Evolutionary conservation across 23 red algal genomes (phyloP).

Genomic region (Agarophyton chilense): DNA sequence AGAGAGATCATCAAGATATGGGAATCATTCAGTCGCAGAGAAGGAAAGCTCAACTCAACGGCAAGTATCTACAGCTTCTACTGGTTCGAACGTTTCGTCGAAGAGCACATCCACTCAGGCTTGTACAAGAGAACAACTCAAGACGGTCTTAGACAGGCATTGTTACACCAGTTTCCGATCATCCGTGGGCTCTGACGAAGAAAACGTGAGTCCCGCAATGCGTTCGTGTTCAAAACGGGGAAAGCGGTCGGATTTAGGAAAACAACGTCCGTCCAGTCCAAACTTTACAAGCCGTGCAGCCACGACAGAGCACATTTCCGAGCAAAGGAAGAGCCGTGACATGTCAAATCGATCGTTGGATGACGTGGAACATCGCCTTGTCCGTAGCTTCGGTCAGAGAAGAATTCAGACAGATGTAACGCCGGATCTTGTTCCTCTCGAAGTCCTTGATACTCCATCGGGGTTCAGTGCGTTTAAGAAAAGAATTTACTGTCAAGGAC

Average conservation of each 20-base stretch:
- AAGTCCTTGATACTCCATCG: conserved; percentile 8
- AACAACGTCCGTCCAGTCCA: not conserved
- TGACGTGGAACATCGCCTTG: conserved; percentile 26
- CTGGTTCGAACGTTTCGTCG: not conserved
- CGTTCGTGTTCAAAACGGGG: not conserved
- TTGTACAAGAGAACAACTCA: not conserved
- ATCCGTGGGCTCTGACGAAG: not conserved
- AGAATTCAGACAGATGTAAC: conserved; percentile 19
- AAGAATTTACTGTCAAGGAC: not conserved
- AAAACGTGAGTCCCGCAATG: not conserved
- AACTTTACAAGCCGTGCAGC: not conserved
- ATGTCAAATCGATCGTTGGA: not conserved
- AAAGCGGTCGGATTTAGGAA: not conserved
- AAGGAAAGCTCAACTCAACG: not conserved
- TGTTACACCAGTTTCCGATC: not conserved
- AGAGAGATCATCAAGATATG: not conserved
- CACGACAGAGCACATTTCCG: no score
- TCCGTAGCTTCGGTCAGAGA: conserved; percentile 22
- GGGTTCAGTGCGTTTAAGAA: not conserved
- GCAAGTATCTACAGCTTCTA: not conserved
- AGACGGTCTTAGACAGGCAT: not conserved
- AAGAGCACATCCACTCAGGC: not conserved
- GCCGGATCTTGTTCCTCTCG: not conserved
- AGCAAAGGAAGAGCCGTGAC: not conserved
- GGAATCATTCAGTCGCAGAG: not conserved